A percentile compares a stretch with the other conserved stretches of the same genome.
Conservation (phyloP, 1,139 yeast genomes). For the Scheffersomyces quercinus region DNA sequence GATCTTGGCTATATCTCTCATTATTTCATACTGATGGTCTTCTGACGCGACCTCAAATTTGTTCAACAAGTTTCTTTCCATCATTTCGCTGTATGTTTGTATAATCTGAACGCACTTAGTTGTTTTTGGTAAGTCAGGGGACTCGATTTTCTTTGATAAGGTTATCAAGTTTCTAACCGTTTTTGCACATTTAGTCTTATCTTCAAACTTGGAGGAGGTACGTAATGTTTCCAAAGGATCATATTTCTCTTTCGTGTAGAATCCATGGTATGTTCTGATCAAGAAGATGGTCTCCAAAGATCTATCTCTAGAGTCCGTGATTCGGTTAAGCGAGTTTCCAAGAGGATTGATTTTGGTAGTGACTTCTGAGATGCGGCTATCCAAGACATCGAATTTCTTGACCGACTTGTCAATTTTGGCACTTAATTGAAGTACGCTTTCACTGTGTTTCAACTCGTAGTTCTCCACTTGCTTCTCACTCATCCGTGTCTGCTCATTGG, state of each 20-base stretch:
- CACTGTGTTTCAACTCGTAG: constrained; percentile 68
- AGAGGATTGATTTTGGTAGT: constrained; percentile 69
- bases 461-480: constrained; percentile 58
- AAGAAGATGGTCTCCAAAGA: constrained; percentile 73
- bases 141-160: constrained; percentile 61
- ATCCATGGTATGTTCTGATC: constrained; percentile 75
- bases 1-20: constrained; percentile 80
- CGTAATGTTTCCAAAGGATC: constrained; percentile 59
- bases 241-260: constrained; percentile 61
- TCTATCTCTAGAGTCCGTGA: constrained; percentile 76
- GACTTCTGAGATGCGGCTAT: constrained; percentile 58
- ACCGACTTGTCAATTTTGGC: constrained; percentile 45
- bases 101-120: constrained; percentile 53
- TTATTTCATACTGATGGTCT: constrained; percentile 57
- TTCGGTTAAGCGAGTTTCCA: constrained; percentile 70
- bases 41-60: constrained; percentile 63
- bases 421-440: constrained; percentile 61
- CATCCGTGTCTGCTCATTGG: constrained; percentile 46
- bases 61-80: constrained; percentile 67
- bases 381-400: constrained; percentile 56
- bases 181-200: constrained; percentile 66
- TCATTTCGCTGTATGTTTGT: constrained; percentile 69
- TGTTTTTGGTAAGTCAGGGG: constrained; percentile 53
- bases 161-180: constrained; percentile 65
- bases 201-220: constrained; percentile 42